Conservation (phyloP, 108 stramenopile species). For the Hondaea fermentalgiana region DNA sequence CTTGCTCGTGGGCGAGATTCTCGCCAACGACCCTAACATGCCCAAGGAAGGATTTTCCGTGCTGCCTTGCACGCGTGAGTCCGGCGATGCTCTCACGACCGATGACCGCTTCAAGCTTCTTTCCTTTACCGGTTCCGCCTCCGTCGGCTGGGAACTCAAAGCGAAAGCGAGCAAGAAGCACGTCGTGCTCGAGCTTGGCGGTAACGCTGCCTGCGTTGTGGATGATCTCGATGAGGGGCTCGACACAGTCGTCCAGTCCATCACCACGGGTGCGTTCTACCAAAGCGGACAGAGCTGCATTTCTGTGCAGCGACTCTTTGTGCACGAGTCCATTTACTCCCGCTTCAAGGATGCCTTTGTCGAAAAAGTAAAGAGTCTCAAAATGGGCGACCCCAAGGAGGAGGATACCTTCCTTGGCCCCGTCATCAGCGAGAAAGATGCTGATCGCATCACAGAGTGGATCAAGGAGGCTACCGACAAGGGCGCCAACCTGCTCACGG, state of each 20-base stretch:
- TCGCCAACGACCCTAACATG: constrained; percentile 27
- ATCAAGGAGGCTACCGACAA: neutral
- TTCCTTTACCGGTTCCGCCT: constrained; percentile 16
- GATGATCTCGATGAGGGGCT: neutral
- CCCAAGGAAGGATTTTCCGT: constrained; percentile 23
- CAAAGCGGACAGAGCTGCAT: constrained; percentile 7
- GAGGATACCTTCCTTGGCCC: constrained; percentile 34
- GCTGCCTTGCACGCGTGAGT: constrained; percentile 23
- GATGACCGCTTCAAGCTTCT: constrained; percentile 34
- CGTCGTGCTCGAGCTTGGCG: constrained; percentile 18
- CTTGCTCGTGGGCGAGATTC: constrained; percentile 22
- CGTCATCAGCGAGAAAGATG: constrained; percentile 18
- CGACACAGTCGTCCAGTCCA: neutral
- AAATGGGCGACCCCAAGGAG: constrained; percentile 22
- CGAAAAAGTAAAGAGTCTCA: neutral
- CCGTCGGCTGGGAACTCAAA: neutral
- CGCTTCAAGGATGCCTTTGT: neutral
- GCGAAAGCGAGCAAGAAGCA: neutral
- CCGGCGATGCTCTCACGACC: constrained; percentile 23
- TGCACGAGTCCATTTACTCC: neutral
- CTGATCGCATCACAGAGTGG: neutral
- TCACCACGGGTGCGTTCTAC: neutral
- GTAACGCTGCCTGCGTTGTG: constrained; percentile 9
- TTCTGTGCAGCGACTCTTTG: neutral
- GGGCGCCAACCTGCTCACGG: neutral